Conservation (phyloP, 805 yeast genomes). For the Hanseniaspora singularis region DNA sequence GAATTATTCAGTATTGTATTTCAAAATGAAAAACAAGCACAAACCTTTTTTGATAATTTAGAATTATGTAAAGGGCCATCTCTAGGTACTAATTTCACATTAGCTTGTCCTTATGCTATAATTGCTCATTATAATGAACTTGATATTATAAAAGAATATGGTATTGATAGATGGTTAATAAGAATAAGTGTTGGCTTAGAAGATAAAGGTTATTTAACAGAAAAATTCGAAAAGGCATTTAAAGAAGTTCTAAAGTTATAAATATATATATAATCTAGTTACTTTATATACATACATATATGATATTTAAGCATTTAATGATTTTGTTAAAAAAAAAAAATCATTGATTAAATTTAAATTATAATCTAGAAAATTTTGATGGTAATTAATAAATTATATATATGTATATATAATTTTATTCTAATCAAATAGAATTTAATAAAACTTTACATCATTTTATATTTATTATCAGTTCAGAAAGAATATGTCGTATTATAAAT, state of each 20-base stretch:
- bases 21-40: conserved; percentile 50
- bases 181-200: conserved; percentile 82
- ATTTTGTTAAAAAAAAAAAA: too few species aligned
- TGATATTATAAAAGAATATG: conserved; percentile 70
- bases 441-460: too few species aligned
- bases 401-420: too few species aligned
- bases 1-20: conserved; percentile 71
- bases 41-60: conserved; percentile 54
- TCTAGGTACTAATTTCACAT: conserved; percentile 76
- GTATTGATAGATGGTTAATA: conserved; percentile 64
- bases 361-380: too few species aligned
- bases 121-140: conserved; percentile 75
- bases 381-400: too few species aligned
- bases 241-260: conserved; percentile 23
- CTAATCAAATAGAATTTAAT: too few species aligned
- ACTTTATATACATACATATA: background rate
- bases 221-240: conserved; percentile 42
- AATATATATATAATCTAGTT: background rate
- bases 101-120: conserved; percentile 82
- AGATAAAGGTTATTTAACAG: conserved; percentile 45
- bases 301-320: background rate
- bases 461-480: too few species aligned
- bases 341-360: too few species aligned
- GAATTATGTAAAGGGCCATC: conserved; percentile 63
- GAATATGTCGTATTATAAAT: too few species aligned